Conservation (phyloP, 1,284 basidiomycete genomes). For the Coniferiporia weirii region DNA sequence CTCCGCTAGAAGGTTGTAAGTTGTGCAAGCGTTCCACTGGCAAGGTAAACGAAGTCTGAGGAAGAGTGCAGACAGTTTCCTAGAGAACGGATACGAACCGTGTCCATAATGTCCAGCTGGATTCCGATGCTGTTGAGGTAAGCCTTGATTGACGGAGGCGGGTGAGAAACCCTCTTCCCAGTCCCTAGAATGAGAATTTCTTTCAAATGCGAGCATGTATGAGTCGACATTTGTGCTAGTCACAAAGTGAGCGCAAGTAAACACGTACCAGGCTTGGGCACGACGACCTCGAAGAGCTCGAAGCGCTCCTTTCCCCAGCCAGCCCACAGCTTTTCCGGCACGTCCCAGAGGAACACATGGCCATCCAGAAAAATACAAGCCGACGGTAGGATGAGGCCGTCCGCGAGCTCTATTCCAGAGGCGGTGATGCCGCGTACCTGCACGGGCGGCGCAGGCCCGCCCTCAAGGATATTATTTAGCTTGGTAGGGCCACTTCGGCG, state of each 20-base stretch:
- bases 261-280: slow-evolving; percentile 79
- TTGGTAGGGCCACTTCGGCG: slow-evolving; percentile 8
- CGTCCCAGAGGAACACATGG: slow-evolving; percentile 87
- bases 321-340: slow-evolving; percentile 47
- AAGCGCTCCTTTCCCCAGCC: slow-evolving; percentile 75
- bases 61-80: not conserved
- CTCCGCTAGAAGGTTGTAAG: slow-evolving; percentile 89
- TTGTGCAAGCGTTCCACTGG: slow-evolving; percentile 64
- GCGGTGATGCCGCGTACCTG: slow-evolving; percentile 60
- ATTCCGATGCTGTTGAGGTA: slow-evolving; percentile 79
- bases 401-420: slow-evolving; percentile 59
- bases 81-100: slow-evolving; percentile 47
- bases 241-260: not conserved
- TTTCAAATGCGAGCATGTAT: slow-evolving; percentile 27
- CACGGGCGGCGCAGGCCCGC: slow-evolving; percentile 61
- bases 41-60: slow-evolving; percentile 3
- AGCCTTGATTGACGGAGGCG: slow-evolving; percentile 63
- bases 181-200: slow-evolving; percentile 92
- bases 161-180: slow-evolving; percentile 65
- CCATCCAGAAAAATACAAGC: slow-evolving; percentile 84
- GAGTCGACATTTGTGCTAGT: not conserved
- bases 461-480: slow-evolving; percentile 70
- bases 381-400: slow-evolving; percentile 73
- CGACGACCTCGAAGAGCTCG: slow-evolving; percentile 73
- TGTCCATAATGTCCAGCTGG: slow-evolving; percentile 92